Base-by-base conservation (phyloP, 306 rosid species). In the Ceratonia siliqua region DNA sequence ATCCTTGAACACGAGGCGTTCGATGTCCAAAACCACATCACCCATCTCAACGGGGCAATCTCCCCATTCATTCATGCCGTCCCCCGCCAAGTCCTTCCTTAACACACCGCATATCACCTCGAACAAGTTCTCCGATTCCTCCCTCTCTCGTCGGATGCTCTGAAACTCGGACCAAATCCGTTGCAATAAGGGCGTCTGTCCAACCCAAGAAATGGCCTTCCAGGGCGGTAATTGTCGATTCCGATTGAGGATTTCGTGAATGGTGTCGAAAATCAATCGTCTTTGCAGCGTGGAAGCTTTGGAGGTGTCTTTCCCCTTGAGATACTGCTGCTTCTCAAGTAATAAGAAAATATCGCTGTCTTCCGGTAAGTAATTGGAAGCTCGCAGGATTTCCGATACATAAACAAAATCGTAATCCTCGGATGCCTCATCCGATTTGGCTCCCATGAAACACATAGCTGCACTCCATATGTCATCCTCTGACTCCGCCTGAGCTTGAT, bases 1-100 rank as follows among this genome's bases (percentile, higher is more conserved):
- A 70, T 94, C 99, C 68, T 94, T 94, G 82, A 92, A 94, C 17
- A 94, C 82, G 7, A 82, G 87, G n/a, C 99, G 87, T 78, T 94
- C 99, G 0, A 94, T 79, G 78, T 88, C 96, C 73, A 94, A 79
- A 24, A 90, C 88, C 0, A 82, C 78, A 8, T 87, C 96, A 2
- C 96, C 96, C 81, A 84, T 81, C 78, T 92, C 93, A 55, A 82
- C 43, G 1, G 96, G 79, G 61, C 82, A 85, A 42, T 87, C 93
- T 2, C 80, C 86, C 99, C 97, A 92, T 2, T 83, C 93, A 1
- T 76, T 54, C 62, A 73, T 59, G 20, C 75, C 70, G 58, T 92
- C 96, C 32, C 78, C 96, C 1, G 85, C 86, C 55, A 94, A 82
- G 59, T 94, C 97, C 82, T 92, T 90, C 73, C 63, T 90, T 52